Evolutionary conservation across 2,329 filamentous ascomycete species (phyloP), one percentile per base, ranked within the genome.

Genomic region (Chaetomiaceae sp.): DNA sequence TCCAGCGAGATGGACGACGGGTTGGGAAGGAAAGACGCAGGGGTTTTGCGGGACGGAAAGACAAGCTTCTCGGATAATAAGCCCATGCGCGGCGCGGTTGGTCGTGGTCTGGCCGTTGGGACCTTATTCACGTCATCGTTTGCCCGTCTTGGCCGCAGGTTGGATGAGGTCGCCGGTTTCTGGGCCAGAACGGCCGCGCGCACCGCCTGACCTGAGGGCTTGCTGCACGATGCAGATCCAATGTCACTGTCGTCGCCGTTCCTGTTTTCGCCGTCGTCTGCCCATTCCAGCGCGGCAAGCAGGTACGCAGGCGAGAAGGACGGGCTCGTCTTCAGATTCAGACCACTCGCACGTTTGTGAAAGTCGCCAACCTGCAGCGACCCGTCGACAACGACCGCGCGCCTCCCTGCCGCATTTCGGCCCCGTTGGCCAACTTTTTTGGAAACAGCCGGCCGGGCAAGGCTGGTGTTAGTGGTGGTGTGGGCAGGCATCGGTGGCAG

Each of bases 1-100:
- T 49, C 27, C 3, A 43, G 40, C 8, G 42, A 50, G 20, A 39
- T 8, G 23, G 47, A 43, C 15, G 42, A 37, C 4, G 49, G 46
- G 17, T 36, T 27, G 42, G 47, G 50, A 17, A 47, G 36, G 33
- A 43, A 51, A 8, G 46, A 49, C 8, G 44, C 54, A 50, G 53
- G 50, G 47, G 53, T 51, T 40, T 19, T 31, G 50, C 43, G 46
- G 52, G 55, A 57, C 34, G 45, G 43, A 42, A 40, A 54, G 47
- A 51, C 50, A 50, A 57, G 52, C 52, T 59, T 57, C 39, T 47
- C 57, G 55, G 53, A 27, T 55, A 55, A 48, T 54, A 54, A 42
- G 39, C 55, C 47, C 17, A 55, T 17, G 29, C 38, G 53, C 44
- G 49, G 57, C 52, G 22, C 23, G 43, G 46, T 25, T 48, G 51